Evolutionary conservation across 768 basidiomycete species (phyloP), one percentile per base, ranked within the genome.

Genomic region (Panaeolus papilionaceus): DNA sequence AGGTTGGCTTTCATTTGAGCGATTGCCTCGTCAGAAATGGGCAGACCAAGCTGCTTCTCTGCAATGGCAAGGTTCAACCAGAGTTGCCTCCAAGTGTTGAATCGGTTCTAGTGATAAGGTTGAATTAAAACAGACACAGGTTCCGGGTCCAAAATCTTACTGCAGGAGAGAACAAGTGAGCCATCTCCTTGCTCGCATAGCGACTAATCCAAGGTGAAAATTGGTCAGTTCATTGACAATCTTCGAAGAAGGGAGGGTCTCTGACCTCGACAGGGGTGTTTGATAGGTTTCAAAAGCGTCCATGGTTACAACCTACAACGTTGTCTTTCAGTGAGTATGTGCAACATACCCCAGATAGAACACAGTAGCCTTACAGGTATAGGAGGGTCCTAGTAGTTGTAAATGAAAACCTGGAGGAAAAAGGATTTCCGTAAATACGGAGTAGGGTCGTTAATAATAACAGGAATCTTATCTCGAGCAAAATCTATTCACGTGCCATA

Each of bases 111-210:
- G 64, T 44, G 14, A 54, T 16, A 33, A 28, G 61, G 2, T 40
- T 18, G 37, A n/a, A 64, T 20, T 11, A 40, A 18, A 49, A 65
- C 49, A 66, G 64, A 23, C 64, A 40, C 64, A 58, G 14, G 39
- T 44, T 61, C 11, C 20, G 3, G 28, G 42, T 14, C 14, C 54
- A 33, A 14, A 72, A 39, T 83, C 90, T 68, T 74, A 96, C 97
- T 63, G 91, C 89, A 42, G 92, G 88, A n/a, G 97, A 99, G 83
- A 99, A 99, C 54, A 99, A 86, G 78, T 95, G 86, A 10, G 95
- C 91, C 97, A 99, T 99, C 81, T 99, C 96, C 79, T 96, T 96
- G 84, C 94, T 97, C 20, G 98, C 98, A 93, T 99, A 99, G 62
- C 97, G 96, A 75, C 96, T 98, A 73, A 14, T 51, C n/a, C 9